Evolutionary conservation across 139 green algal genomes (phyloP).

Genomic region (Chlorella vulgaris): DNA sequence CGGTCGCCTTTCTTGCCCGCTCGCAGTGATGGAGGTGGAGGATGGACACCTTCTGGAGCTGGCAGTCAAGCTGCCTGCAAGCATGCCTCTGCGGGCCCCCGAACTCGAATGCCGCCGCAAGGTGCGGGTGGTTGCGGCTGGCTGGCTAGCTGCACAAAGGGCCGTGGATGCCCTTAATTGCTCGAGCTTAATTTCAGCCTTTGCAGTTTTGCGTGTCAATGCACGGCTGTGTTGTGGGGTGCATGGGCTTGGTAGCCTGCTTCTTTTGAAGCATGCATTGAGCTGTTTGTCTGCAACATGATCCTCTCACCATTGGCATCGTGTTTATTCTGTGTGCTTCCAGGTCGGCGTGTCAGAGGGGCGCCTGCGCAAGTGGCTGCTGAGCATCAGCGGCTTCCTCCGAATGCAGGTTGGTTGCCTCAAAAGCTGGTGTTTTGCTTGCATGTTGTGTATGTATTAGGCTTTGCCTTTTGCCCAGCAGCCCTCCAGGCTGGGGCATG

Average conservation of each 20-base stretch:
- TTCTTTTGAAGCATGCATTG: too few relatives aligned
- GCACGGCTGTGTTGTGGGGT: neutral
- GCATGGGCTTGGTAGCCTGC: neutral
- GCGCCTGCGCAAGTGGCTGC: constrained; percentile 93
- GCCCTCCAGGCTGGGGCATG: neutral
- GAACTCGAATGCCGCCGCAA: constrained; percentile 75
- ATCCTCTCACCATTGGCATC: neutral
- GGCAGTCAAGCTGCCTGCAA: constrained; percentile 77
- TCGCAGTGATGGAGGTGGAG: constrained; percentile 75
- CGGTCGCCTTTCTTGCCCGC: neutral
- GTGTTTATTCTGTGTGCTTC: neutral
- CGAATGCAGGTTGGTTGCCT: constrained; percentile 35
- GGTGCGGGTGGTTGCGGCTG: constrained; percentile 33
- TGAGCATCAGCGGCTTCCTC: constrained; percentile 89
- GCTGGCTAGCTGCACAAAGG: too few relatives aligned
- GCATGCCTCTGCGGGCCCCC: constrained; percentile 77
- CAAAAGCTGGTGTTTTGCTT: neutral
- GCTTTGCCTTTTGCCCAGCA: too few relatives aligned
- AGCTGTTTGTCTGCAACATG: too few relatives aligned
- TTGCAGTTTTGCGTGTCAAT: neutral
- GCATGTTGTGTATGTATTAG: neutral
- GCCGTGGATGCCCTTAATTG: too few relatives aligned
- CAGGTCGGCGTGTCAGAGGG: constrained; percentile 83
- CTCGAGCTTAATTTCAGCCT: neutral
- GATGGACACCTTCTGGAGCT: constrained; percentile 88